Conservation (phyloP, 768 basidiomycete genomes). For the Suillus cothurnatus region DNA sequence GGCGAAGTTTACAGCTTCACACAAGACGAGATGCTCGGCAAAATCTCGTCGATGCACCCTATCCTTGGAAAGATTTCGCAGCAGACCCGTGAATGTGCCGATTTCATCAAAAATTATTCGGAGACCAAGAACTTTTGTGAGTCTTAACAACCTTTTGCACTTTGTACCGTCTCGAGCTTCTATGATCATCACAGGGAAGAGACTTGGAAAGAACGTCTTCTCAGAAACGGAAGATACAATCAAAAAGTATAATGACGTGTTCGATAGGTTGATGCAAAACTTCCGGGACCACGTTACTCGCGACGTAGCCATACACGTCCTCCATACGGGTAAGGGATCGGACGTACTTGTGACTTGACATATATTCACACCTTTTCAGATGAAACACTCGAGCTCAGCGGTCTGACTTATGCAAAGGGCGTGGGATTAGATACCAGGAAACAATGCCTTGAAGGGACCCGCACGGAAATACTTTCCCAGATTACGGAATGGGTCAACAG, state of each 20-base stretch:
- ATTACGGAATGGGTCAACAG: slow-evolving; percentile 29
- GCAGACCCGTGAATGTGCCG: too few species aligned
- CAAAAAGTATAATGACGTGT: neutral
- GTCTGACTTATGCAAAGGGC: neutral
- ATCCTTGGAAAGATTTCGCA: too few species aligned
- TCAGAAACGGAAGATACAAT: neutral
- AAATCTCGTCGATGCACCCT: too few species aligned
- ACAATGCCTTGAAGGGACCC: too few species aligned
- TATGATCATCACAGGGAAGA: neutral
- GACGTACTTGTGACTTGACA: neutral
- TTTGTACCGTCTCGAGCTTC: too few species aligned
- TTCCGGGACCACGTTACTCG: slow-evolving; percentile 6
- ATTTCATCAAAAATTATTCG: too few species aligned
- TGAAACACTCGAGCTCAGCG: neutral
- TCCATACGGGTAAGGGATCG: neutral
- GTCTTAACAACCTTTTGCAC: slow-evolving; percentile 2
- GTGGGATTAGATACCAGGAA: too few species aligned
- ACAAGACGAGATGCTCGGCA: too few species aligned
- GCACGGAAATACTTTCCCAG: too few species aligned
- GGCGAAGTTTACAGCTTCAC: too few species aligned
- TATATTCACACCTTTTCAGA: neutral
- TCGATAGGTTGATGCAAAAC: neutral
- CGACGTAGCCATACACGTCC: neutral
- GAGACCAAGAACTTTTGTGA: slow-evolving; percentile 25
- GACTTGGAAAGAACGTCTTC: neutral